Base-by-base conservation (phyloP, 441 rosid species). In the Lagerstroemia fauriei region DNA sequence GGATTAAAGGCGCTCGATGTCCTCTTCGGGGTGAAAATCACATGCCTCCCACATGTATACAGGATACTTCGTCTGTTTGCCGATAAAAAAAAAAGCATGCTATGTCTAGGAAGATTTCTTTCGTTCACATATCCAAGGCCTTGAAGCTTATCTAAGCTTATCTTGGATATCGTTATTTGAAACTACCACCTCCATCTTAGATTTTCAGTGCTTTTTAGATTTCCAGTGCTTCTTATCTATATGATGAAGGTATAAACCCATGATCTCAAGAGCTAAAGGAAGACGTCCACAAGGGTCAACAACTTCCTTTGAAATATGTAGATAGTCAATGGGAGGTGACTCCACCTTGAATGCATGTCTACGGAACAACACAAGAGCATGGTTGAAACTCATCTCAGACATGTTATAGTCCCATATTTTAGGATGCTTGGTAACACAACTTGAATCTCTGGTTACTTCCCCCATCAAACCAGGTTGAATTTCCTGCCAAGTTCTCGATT, bases 71-170 rank as follows among this genome's bases (percentile, higher is more conserved):
- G n/a, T 44, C 0, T 80, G 72, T 12, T 22, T 27, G 22, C 25
- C 48, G n/a, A n/a, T n/a, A n/a, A 0, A 61, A 22, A 47, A 73
- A 57, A 46, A 73, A 80, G 57, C 77, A 59, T 38, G 71, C 83
- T 34, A 80, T 73, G 29, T 80, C 83, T 0, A 80, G 83, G 0
- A 73, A 80, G 2, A 80, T 80, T 56, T 80, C 50, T 80, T 73
- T 44, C 9, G 73, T 65, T 29, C 41, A 17, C 0, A 13, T 11
- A 38, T 46, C 63, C 47, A 80, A 73, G 44, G 71, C 56, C 7
- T 80, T 71, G 44, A 17, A 80, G 47, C 78, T 80, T 3, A 74
- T 20, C 78, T 73, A 24, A 80, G 68, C 1, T 73, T 74, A 29
- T 0, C 29, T 41, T 72, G 48, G 47, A 80, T 29, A 27, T 61